Evolutionary conservation across 2,329 filamentous ascomycete genomes (phyloP), one percentile per base, ranked within the genome.

Genomic region (Botrytis byssoidea): DNA sequence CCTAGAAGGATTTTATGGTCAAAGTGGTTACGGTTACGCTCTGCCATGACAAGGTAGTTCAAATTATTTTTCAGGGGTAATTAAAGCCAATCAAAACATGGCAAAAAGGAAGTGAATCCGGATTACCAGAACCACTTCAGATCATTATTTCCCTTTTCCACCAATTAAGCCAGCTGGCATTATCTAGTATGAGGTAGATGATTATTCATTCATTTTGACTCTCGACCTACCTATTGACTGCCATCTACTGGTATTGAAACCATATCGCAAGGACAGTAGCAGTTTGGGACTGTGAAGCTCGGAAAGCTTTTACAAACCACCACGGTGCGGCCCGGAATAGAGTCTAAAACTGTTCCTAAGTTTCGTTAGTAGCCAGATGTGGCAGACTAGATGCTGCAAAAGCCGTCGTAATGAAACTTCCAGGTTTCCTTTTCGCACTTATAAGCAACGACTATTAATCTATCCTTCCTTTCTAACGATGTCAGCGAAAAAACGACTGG

Each of bases 31-130:
- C 32, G 22, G 59, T 63, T 25, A 61, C 32, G 22, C 32, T 61
- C 22, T 16, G 5, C 20, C 20, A 61, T 12, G 55, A 48, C 42
- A 48, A 46, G 69, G 64, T 46, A 40, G 40, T 40, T 32, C 46
- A 69, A 61, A 60, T 59, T 72, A 32, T 61, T n/a, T 42, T 42
- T 60, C 64, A 72, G 64, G 71, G 71, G 71, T 51, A 72, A 60
- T 60, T 32, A 60, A 72, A 48, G 32, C 63, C 63, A 68, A 72
- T 67, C 63, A 68, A 68, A 57, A 59, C 70, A 46, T 37, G 7
- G 67, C 20, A 29, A 67, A 67, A 57, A 42, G 65, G 8, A 68
- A 67, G 64, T 67, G 32, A 48, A 59, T 37, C 35, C 35, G 35
- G 48, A 46, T 68, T 6, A n/a, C 25, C 48, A 68, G 35, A 18